Evolutionary conservation across 2,329 filamentous ascomycete genomes (phyloP).

Genomic region (Hypoxylon sp.): DNA sequence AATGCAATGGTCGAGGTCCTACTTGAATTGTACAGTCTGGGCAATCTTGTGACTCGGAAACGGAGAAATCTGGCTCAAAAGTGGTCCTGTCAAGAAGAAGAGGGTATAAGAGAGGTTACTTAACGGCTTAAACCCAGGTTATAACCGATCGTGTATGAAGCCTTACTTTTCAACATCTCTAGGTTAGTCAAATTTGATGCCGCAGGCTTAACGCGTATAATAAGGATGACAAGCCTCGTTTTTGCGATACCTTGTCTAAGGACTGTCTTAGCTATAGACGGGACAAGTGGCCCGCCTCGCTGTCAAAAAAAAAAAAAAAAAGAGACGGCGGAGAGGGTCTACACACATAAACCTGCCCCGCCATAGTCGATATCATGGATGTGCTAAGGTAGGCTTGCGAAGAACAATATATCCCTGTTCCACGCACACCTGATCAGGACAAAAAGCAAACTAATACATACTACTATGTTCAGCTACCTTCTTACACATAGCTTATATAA

Average conservation of each 20-base stretch:
- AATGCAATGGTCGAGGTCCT: conserved; percentile 26
- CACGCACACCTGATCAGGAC: conserved; percentile 34
- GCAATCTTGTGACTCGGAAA: conserved; percentile 28
- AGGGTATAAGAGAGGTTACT: conserved; percentile 5
- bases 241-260: conserved; percentile 27
- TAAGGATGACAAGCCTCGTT: conserved; percentile 35
- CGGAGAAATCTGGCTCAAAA: conserved; percentile 22
- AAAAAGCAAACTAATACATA: conserved; percentile 36
- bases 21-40: conserved; percentile 13
- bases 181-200: conserved; percentile 18
- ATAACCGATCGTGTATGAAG: conserved; percentile 29
- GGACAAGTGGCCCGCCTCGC: conserved; percentile 25
- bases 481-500: conserved; percentile 14
- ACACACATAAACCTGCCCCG: conserved; percentile 20
- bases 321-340: conserved; percentile 17
- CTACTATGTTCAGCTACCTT: neutral
- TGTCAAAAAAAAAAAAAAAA: too few relatives aligned
- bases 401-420: conserved; percentile 30
- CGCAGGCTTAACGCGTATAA: conserved; percentile 6
- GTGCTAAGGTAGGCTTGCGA: conserved; percentile 15
- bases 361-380: conserved; percentile 21
- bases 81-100: conserved; percentile 28
- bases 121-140: conserved; percentile 8
- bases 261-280: conserved; percentile 24
- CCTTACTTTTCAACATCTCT: conserved; percentile 18